Evolutionary conservation across 768 basidiomycete genomes (phyloP).

Genomic region (Tricholoma matsutake): DNA sequence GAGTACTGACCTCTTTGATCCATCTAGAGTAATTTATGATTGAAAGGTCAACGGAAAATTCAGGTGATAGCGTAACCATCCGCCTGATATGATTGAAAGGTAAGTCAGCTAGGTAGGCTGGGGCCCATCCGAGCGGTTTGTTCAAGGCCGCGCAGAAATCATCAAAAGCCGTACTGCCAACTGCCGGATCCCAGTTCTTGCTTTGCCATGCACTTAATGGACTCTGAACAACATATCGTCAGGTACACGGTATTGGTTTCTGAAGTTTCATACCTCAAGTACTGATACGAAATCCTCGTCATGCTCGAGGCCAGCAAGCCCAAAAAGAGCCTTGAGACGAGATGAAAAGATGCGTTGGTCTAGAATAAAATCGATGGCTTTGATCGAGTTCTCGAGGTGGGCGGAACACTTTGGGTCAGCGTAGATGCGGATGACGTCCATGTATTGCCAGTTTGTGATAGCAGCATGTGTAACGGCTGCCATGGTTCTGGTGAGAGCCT

Average conservation of each 20-base stretch:
- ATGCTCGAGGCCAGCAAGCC: slow-evolving; percentile 60
- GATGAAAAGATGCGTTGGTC: slow-evolving; percentile 41
- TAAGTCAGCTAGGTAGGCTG: slow-evolving; percentile 29
- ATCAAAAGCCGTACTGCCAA: slow-evolving; percentile 61
- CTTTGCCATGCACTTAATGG: slow-evolving; percentile 78
- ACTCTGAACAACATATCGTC: slow-evolving; percentile 27
- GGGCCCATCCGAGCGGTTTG: slow-evolving; percentile 36
- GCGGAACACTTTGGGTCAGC: slow-evolving; percentile 62
- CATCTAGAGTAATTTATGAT: slow-evolving; percentile 75
- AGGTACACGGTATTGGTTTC: slow-evolving; percentile 18
- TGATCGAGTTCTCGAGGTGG: slow-evolving; percentile 55
- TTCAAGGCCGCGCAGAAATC: slow-evolving; percentile 62
- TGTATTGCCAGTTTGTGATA: slow-evolving; percentile 83
- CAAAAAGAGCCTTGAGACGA: slow-evolving; percentile 72
- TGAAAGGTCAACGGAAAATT: slow-evolving; percentile 51
- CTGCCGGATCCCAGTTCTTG: slow-evolving; percentile 81
- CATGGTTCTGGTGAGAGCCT: background rate
- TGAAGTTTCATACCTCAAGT: slow-evolving; percentile 45
- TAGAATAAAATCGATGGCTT: slow-evolving; percentile 62
- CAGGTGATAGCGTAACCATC: slow-evolving; percentile 44
- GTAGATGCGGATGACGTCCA: slow-evolving; percentile 72
- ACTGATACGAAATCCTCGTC: slow-evolving; percentile 79
- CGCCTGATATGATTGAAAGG: slow-evolving; percentile 49
- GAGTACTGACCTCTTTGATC: slow-evolving; percentile 59
- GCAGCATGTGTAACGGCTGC: slow-evolving; percentile 83